Evolutionary conservation across 257 asterid genomes (phyloP).

Genomic region (Craterostigma plantagineum): DNA sequence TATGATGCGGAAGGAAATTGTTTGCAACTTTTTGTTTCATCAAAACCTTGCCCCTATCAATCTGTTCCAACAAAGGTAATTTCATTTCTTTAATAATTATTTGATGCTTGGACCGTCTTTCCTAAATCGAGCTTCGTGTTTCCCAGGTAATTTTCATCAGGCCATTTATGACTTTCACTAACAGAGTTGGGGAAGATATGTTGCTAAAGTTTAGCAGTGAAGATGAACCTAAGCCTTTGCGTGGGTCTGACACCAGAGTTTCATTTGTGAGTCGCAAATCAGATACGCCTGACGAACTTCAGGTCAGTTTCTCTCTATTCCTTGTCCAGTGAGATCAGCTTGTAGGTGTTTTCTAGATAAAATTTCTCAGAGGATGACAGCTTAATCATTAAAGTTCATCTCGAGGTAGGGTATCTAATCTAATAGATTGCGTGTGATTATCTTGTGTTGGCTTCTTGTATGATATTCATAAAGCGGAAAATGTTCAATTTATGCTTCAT

Average conservation of each 20-base stretch:
- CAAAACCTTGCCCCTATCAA: conserved; percentile 72
- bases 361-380: no score
- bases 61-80: conserved; percentile 90
- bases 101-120: background rate
- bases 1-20: conserved; percentile 53
- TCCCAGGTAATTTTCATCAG: conserved; percentile 68
- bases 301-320: conserved; percentile 28
- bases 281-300: conserved; percentile 52
- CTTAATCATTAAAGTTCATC: no score
- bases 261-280: conserved; percentile 42
- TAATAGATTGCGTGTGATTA: no score
- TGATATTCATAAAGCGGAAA: no score
- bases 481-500: no score
- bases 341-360: no score
- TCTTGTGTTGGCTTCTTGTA: no score
- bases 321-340: background rate
- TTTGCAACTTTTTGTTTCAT: conserved; percentile 63
- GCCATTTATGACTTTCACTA: conserved; percentile 83
- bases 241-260: conserved; percentile 60
- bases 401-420: no score
- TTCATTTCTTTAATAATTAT: background rate
- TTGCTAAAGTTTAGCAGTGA: conserved; percentile 58
- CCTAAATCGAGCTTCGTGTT: no score
- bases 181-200: conserved; percentile 71
- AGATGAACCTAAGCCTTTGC: conserved; percentile 72